Evolutionary conservation across 805 yeast species (phyloP).

Genomic region (Starmerella cellae): DNA sequence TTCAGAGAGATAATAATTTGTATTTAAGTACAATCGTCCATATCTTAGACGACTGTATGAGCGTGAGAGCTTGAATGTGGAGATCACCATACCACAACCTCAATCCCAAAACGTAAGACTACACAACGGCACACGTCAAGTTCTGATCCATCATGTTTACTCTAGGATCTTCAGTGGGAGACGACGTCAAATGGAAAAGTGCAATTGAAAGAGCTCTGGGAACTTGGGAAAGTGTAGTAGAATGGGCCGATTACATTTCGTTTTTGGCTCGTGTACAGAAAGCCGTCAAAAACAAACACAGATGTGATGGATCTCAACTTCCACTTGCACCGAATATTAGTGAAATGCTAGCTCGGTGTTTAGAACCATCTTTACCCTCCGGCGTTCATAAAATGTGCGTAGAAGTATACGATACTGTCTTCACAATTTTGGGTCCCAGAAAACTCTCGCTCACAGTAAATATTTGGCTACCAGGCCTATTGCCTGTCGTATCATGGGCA

Average conservation of each 20-base stretch:
- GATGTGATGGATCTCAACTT: slow-evolving; percentile 29
- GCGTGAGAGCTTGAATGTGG: no score
- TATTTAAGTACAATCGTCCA: no score
- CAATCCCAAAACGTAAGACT: no score
- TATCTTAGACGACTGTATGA: no score
- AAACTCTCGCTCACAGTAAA: slow-evolving; percentile 43
- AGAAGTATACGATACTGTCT: slow-evolving; percentile 59
- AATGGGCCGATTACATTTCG: slow-evolving; percentile 97
- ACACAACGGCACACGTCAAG: no score
- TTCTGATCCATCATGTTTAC: no score
- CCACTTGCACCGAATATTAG: slow-evolving; percentile 60
- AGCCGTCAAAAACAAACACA: slow-evolving; percentile 37
- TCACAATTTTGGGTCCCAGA: slow-evolving; percentile 46
- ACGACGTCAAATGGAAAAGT: slow-evolving; percentile 22
- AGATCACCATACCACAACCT: no score
- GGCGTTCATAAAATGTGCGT: slow-evolving; percentile 90
- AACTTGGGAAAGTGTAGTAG: slow-evolving; percentile 68
- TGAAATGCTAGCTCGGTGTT: slow-evolving; percentile 59
- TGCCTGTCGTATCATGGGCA: slow-evolving; percentile 79
- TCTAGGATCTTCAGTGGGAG: slow-evolving; percentile 16
- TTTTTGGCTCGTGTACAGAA: slow-evolving; percentile 68
- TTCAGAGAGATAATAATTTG: no score
- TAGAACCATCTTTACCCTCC: slow-evolving; percentile 72
- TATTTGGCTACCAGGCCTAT: slow-evolving; percentile 84
- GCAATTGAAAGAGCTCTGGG: slow-evolving; percentile 60